Evolutionary conservation across 352 stramenopile genomes (phyloP).

Genomic region (Globisporangium recalcitrans): DNA sequence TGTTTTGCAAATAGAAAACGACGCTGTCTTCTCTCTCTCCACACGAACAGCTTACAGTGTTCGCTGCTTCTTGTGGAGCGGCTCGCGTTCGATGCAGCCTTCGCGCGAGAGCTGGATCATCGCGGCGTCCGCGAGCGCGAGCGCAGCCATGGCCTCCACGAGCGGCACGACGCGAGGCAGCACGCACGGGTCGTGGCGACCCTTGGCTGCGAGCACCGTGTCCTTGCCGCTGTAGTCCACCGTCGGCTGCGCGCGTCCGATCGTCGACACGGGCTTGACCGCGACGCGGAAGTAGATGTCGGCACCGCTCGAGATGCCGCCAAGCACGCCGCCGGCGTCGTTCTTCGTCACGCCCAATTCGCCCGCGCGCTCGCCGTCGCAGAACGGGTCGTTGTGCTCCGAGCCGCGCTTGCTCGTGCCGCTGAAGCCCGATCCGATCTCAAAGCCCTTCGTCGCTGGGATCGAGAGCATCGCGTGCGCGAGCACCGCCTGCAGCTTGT

Average conservation of each 20-base stretch:
- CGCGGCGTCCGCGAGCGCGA: slow-evolving; percentile 93
- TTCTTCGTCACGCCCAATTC: slow-evolving; percentile 82
- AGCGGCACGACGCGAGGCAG: slow-evolving; percentile 96
- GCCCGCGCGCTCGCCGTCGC: slow-evolving; percentile 40
- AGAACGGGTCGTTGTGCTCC: slow-evolving; percentile 99
- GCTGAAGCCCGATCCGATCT: slow-evolving; percentile 94
- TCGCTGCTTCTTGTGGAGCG: slow-evolving; percentile 49
- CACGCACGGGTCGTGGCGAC: slow-evolving; percentile 97
- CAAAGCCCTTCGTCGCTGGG: slow-evolving; percentile 98
- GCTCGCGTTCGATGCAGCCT: slow-evolving; percentile 49
- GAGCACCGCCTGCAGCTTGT: slow-evolving; percentile 98
- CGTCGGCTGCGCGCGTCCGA: slow-evolving; percentile 93
- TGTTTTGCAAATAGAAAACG: slow-evolving; percentile 7
- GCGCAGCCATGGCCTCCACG: slow-evolving; percentile 97
- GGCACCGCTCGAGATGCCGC: slow-evolving; percentile 97
- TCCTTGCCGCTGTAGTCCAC: slow-evolving; percentile 94
- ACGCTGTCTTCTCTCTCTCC: neutral
- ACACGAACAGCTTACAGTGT: slow-evolving; percentile 30
- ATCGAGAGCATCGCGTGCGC: slow-evolving; percentile 99
- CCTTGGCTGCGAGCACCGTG: slow-evolving; percentile 95
- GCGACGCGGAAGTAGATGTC: slow-evolving; percentile 98
- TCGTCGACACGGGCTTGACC: slow-evolving; percentile 99
- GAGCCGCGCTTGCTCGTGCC: slow-evolving; percentile 95
- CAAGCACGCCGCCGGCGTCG: slow-evolving; percentile 93
- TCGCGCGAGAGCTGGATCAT: slow-evolving; percentile 95